Base-by-base conservation (phyloP, 164 flowering plant genomes). In the Hamamelis virginiana region DNA sequence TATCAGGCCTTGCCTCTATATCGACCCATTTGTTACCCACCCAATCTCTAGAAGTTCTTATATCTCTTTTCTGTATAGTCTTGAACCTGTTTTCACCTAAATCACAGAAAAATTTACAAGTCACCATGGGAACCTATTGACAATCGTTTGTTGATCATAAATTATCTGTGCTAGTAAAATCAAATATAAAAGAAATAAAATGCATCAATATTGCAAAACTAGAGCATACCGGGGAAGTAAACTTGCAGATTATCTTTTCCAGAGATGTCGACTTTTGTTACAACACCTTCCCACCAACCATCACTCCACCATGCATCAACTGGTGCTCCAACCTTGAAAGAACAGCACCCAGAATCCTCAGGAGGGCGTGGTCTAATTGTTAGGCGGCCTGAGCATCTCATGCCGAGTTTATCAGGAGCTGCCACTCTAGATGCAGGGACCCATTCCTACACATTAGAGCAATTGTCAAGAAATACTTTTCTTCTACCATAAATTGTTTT, bases 281-380 rank as follows among this genome's bases (percentile, higher is more conserved):
- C 74, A 51, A 90, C 86, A 38, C 97, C 94, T 83, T 92, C 97
- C 96, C 97, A 92, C 96, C 96, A 92, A 25, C 94, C 97, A 83
- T 87, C 91, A 72, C 83, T 74, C 91, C 96, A 92, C 94, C 91
- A 86, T 25, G 87, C 88, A 77, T 92, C 97, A 43, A 91, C 91
- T 15, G 87, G 80, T 21, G 78, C 59, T 44, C 96, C 97, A 70
- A 89, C 80, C 59, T 74, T 83, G 51, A 81, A 74, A 50, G 45
- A 63, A 67, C 6, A n/a, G 28, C 63, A 70, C 15, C 59, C 14
- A 6, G 60, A 65, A 68, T 78, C 72, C 33, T 59, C 69, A 28
- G 73, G 63, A 69, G 77, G 84, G 62, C 72, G 70, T 11, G 97
- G 97, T 45, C 96, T 82, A 28, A 87, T 75, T 15, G 88, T 87